Evolutionary conservation across 2,329 filamentous ascomycete genomes (phyloP), one percentile per base, ranked within the genome.

Genomic region (Hymenoscyphus fructigenus): DNA sequence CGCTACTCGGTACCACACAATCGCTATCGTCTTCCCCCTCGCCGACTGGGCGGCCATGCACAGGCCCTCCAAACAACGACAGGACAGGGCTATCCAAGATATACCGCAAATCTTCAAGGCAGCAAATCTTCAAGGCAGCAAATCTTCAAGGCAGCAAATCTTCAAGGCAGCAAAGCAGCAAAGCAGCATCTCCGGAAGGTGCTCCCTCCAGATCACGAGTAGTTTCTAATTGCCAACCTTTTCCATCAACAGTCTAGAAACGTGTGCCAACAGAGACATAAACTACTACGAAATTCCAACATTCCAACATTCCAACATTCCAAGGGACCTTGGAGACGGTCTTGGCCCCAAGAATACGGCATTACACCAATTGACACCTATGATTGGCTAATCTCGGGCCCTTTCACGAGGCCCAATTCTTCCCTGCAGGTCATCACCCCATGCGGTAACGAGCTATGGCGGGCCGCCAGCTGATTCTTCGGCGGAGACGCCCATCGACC

Each of bases 51-150:
- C 59, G 28, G 59, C 12, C 41, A 23, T 28, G 55, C 61, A 63
- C 56, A 59, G 44, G 41, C 61, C 28, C 15, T 10, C 55, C 23
- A n/a, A 63, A 17, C 47, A 59, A 29, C 29, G 50, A 55, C 61
- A 63, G 61, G 50, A 55, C 61, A 63, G 61, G 61, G 61, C 55
- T 23, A 63, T 59, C 38, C 61, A 63, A 63, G 55, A 63, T 63
- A 63, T 63, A 63, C 61, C 61, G 55, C 61, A 63, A 38, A 63
- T 50, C 15, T 62, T 62, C 58, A 34, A 23, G 7, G n/a, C 55
- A 47, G 28, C 55, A 58, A 44, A 41, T 38, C 55, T 28, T 34
- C 61, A 17, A 41, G 7, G n/a, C 55, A 47, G 28, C 55, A 58
- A 44, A 41, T 38, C 55, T 28, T 34, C 61, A 17, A 41, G n/a